Evolutionary conservation across 495 filamentous ascomycete genomes (phyloP).

Genomic region (Poronia punctata): DNA sequence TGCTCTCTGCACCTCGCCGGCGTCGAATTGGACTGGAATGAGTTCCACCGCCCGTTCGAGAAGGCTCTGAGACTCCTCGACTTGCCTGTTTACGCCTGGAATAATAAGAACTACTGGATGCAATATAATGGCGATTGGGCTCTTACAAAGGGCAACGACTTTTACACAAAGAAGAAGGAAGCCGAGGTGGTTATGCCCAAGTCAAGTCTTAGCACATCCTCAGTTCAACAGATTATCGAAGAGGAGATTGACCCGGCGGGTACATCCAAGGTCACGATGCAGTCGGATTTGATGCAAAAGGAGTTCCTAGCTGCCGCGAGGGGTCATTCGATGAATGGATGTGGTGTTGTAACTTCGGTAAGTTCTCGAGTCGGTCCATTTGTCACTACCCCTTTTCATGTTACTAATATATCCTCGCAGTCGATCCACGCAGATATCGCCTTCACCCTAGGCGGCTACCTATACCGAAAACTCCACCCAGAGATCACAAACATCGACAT

Average conservation of each 20-base stretch:
- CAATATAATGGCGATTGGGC: slow-evolving; percentile 51
- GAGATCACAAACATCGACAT: slow-evolving; percentile 32
- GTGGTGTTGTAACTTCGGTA: slow-evolving; percentile 18
- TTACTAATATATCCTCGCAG: slow-evolving; percentile 23
- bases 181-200: slow-evolving; percentile 29
- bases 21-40: not conserved
- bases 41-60: not conserved
- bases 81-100: slow-evolving; percentile 20
- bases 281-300: slow-evolving; percentile 50
- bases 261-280: slow-evolving; percentile 20
- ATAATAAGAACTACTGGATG: slow-evolving; percentile 65
- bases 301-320: slow-evolving; percentile 46
- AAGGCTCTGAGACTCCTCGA: not conserved
- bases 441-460: slow-evolving; percentile 50
- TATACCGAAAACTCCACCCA: slow-evolving; percentile 41
- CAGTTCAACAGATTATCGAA: not conserved
- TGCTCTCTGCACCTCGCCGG: not conserved
- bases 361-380: too few relatives aligned
- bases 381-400: not conserved
- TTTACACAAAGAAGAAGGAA: slow-evolving; percentile 40
- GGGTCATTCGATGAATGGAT: slow-evolving; percentile 43
- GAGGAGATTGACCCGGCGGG: not conserved
- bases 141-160: slow-evolving; percentile 53
- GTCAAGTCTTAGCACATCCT: slow-evolving; percentile 23
- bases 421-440: slow-evolving; percentile 56